phyloP scores from a whole-genome alignment of 306 rosid species.

The Rosa rugosa region DNA sequence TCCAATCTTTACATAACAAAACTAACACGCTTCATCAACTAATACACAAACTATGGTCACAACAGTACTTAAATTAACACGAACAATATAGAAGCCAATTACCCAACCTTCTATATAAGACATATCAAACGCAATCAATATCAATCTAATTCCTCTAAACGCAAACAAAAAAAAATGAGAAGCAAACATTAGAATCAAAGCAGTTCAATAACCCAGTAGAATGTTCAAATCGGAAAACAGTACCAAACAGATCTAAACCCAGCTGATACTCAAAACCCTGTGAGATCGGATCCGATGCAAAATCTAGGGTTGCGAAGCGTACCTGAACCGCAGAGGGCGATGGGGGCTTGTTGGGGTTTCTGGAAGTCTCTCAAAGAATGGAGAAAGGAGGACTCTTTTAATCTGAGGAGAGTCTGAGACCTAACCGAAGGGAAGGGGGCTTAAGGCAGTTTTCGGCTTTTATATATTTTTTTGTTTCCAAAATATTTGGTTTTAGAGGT shows the following conservation, averaged over 20 bases:
- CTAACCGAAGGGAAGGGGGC: conserved; percentile 17
- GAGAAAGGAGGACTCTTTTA: neutral
- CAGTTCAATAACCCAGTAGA: too few relatives aligned
- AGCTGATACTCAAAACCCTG: neutral
- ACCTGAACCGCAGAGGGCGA: conserved; percentile 31
- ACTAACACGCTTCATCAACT: neutral
- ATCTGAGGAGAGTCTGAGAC: conserved; percentile 9
- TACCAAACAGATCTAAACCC: conserved; percentile 50
- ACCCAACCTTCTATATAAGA: neutral
- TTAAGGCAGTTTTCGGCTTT: conserved; percentile 32
- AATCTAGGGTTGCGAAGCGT: conserved; percentile 11
- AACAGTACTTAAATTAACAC: too few relatives aligned
- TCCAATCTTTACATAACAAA: neutral
- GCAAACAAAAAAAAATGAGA: neutral
- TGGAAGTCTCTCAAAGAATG: conserved; percentile 40
- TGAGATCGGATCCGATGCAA: conserved; percentile 26
- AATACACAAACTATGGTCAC: neutral
- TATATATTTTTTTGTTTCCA: neutral
- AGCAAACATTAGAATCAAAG: neutral
- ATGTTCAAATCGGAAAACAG: conserved; percentile 24
- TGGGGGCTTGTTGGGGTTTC: conserved; percentile 27
- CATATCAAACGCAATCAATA: neutral
- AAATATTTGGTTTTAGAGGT: neutral
- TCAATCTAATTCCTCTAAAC: neutral
- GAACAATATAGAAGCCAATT: neutral